Conservation (phyloP, 2,329 filamentous ascomycete genomes). For the Albophoma yamanashiensis region DNA sequence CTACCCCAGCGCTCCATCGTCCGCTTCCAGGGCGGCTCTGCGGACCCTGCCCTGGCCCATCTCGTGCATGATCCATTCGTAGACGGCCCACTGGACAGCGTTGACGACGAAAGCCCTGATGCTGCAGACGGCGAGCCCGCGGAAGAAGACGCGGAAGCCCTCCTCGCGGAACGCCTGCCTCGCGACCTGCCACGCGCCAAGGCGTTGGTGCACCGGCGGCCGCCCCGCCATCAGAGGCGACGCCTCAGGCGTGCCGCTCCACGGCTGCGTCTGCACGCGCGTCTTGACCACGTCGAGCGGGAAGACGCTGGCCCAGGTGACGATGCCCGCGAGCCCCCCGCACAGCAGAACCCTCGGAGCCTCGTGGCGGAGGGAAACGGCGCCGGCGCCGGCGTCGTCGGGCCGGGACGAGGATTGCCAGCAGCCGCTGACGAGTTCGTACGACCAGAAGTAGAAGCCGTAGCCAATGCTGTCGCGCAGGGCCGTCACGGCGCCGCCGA, state of each 20-base stretch:
- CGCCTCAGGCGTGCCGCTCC: conserved; percentile 5
- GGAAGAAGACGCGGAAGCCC: conserved; percentile 56
- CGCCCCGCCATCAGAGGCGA: background rate
- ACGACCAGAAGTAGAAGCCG: conserved; percentile 95
- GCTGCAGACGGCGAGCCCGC: conserved; percentile 71
- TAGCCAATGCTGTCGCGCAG: conserved; percentile 85
- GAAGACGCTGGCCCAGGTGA: conserved; percentile 85
- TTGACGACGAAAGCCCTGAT: conserved; percentile 84
- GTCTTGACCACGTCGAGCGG: conserved; percentile 91
- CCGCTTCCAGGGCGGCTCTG: background rate
- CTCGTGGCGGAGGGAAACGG: conserved; percentile 23
- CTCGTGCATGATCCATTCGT: conserved; percentile 74
- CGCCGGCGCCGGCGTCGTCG: conserved; percentile 4
- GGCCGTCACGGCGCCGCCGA: conserved; percentile 72
- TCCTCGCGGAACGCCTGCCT: conserved; percentile 54
- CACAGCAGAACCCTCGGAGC: conserved; percentile 64
- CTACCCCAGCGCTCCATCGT: background rate
- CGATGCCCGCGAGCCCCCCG: conserved; percentile 76
- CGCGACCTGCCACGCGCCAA: conserved; percentile 53
- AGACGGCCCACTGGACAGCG: conserved; percentile 84
- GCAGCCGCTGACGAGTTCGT: conserved; percentile 61
- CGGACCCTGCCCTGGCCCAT: conserved; percentile 22
- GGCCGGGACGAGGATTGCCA: conserved; percentile 26
- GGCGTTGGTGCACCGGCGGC: conserved; percentile 11
- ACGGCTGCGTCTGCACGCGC: conserved; percentile 66